A percentile compares a stretch with the other conserved stretches of the same genome.
Evolutionary conservation across 1,139 yeast species (phyloP).

Genomic region (Yamadazyma membranifaciens): DNA sequence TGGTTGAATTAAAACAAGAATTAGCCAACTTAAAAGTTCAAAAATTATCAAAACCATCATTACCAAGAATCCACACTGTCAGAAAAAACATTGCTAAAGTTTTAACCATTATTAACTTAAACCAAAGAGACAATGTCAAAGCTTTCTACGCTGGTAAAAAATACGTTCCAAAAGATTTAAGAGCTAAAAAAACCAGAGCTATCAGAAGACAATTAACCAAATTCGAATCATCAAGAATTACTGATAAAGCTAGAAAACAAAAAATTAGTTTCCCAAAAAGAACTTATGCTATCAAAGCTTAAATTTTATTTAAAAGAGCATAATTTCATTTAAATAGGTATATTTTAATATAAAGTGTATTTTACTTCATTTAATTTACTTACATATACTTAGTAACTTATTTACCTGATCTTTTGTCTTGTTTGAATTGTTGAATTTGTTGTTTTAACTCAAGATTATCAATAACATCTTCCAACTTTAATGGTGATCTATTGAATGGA

Average conservation of each 20-base stretch:
- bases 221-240: constrained; percentile 76
- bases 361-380: background rate
- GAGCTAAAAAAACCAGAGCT: constrained; percentile 99
- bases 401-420: constrained; percentile 16
- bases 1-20: constrained; percentile 95
- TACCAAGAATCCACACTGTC: constrained; percentile 93
- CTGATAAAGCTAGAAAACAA: constrained; percentile 90
- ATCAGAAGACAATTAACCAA: constrained; percentile 95
- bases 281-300: constrained; percentile 98
- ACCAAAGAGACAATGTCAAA: constrained; percentile 94
- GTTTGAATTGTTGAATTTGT: constrained; percentile 60
- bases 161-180: constrained; percentile 97
- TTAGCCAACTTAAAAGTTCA: constrained; percentile 96
- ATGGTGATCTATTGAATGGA: constrained; percentile 93
- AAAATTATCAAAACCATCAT: constrained; percentile 87
- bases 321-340: constrained; percentile 20
- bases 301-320: constrained; percentile 18
- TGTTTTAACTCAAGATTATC: constrained; percentile 69
- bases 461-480: constrained; percentile 81
- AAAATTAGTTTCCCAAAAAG: constrained; percentile 97
- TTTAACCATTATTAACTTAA: constrained; percentile 93
- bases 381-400: constrained; percentile 1
- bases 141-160: constrained; percentile 96
- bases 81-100: constrained; percentile 99
- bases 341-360: constrained; percentile 8